phyloP scores from a whole-genome alignment of 352 stramenopile species.

The Aphanomyces stellatus region DNA sequence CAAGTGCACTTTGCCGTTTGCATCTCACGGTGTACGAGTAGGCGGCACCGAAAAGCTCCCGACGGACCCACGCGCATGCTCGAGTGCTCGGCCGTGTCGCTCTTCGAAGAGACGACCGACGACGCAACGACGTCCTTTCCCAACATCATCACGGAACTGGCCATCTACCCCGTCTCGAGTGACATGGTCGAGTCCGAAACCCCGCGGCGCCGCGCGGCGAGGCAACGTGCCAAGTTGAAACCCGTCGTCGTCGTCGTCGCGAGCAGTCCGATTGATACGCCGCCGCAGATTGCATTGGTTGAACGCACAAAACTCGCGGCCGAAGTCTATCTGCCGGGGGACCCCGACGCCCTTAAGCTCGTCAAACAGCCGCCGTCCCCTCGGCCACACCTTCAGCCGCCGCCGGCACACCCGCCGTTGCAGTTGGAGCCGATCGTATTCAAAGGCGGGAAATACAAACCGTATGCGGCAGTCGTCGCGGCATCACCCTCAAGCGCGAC shows the following conservation, averaged over 20 bases:
- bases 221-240: too few species aligned
- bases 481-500: neutral
- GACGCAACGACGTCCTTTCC: neutral
- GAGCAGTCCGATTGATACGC: neutral
- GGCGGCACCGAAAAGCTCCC: neutral
- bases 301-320: neutral
- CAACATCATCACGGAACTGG: constrained; percentile 3
- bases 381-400: neutral
- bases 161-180: neutral
- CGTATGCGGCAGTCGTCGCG: neutral
- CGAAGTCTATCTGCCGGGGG: neutral
- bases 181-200: too few species aligned
- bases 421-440: constrained; percentile 20
- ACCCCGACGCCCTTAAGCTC: neutral
- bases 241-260: too few species aligned
- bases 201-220: too few species aligned
- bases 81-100: neutral
- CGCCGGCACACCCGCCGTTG: too few species aligned
- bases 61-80: too few species aligned
- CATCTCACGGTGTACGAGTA: neutral
- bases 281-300: neutral
- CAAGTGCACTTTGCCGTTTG: too few species aligned
- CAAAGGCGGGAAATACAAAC: constrained; percentile 12
- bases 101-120: neutral
- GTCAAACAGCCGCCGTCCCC: neutral